A percentile compares a stretch with the other conserved stretches of the same genome.
Evolutionary conservation across 2,329 filamentous ascomycete genomes (phyloP).

Genomic region (Sporothrix euskadiensis): DNA sequence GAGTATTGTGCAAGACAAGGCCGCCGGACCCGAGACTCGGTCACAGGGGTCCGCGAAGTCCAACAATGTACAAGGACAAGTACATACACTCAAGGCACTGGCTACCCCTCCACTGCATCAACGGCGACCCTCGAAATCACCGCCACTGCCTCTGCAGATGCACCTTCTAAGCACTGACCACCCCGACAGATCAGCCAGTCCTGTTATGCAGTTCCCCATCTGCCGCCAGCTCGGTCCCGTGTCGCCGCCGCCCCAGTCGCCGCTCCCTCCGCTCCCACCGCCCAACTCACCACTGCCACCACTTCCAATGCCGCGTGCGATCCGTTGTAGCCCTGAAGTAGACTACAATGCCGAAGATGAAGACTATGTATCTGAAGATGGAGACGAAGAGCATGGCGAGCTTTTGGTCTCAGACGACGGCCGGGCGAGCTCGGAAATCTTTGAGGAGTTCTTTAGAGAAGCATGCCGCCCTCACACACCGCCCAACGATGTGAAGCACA

Average conservation of each 20-base stretch:
- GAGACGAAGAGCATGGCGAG: not conserved
- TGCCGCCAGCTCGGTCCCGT: slow-evolving; percentile 5
- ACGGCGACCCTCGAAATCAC: not conserved
- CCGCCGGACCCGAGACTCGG: not conserved
- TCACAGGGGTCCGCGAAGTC: not conserved
- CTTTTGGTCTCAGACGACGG: not conserved
- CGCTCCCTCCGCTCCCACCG: slow-evolving; percentile 29
- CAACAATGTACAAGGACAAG: not conserved
- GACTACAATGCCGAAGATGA: not conserved
- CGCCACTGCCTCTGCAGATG: not conserved
- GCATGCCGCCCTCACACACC: slow-evolving; percentile 3
- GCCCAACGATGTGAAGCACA: not conserved
- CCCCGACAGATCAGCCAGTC: not conserved
- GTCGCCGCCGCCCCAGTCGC: slow-evolving; percentile 27
- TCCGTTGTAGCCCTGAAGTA: not conserved
- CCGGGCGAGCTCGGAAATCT: not conserved
- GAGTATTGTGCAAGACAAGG: not conserved
- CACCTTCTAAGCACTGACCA: too few species aligned
- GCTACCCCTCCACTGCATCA: slow-evolving; percentile 24
- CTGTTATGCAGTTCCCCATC: not conserved
- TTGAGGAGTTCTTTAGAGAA: slow-evolving; percentile 12
- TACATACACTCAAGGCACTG: slow-evolving; percentile 7
- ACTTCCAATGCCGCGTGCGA: slow-evolving; percentile 4
- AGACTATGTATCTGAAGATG: not conserved
- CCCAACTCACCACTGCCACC: slow-evolving; percentile 29